Evolutionary conservation across 2,329 filamentous ascomycete species (phyloP), one percentile per base, ranked within the genome.

Genomic region (Fonsecaea erecta): DNA sequence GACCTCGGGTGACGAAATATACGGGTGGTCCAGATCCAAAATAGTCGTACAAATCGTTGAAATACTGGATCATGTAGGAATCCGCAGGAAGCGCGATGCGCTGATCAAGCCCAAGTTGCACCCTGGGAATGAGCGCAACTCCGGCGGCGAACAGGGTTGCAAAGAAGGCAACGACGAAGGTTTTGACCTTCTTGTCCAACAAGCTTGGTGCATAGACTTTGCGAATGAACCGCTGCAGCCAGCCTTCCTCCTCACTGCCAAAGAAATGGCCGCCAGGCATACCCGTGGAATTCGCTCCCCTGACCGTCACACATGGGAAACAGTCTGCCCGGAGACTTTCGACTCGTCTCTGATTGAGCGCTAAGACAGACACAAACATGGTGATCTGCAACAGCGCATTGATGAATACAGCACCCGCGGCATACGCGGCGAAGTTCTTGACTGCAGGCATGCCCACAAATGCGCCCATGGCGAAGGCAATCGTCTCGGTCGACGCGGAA

Each of bases 381-480:
- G 96, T 99, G 71, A 98, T 90, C 77, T 99, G 95, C 5, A 99
- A 82, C n/a, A 98, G 77, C 0, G 96, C 96, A 75, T 99, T 99
- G 83, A 99, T 94, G 72, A 98, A 89, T 11, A 99, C 95, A 11
- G 95, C 95, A 57, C 95, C 95, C 1, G 95, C 93, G 12, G 95
- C 95, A 75, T 99, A 99, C 2, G 94, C 89, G 16, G 95, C 96
- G 78, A 99, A 99, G 78, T 99, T 99, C 68, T 93, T 88, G 51
- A 99, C 96, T 1, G 95, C 95, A 16, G 96, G 95, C 95, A 99
- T 99, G 55, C 93, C 93, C 6, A 97, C 96, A 67, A 95, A 94
- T 48, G 92, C 91, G 12, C 95, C 95, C 11, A 99, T 84, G 1
- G 93, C 90, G 77, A 99, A 99, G 1, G 94, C 93, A 26, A 93